Evolutionary conservation across 768 basidiomycete genomes (phyloP).

Genomic region (Trametes villosa): DNA sequence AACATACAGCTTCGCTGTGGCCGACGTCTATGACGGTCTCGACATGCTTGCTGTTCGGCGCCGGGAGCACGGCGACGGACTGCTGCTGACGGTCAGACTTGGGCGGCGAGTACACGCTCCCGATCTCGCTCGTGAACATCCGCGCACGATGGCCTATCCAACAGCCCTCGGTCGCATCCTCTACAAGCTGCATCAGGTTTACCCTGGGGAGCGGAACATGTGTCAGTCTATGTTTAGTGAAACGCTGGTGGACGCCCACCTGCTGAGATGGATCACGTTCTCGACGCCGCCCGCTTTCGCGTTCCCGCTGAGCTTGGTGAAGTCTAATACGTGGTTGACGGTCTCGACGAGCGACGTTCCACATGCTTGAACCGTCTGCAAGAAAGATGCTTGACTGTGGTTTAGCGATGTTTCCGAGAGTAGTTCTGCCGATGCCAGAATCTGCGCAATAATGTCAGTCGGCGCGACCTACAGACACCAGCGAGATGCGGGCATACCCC

Average conservation of each 20-base stretch:
- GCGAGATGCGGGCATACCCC: constrained; percentile 55
- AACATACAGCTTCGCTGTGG: constrained; percentile 63
- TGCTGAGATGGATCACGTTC: constrained; percentile 70
- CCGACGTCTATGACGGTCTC: constrained; percentile 92
- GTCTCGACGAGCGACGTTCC: constrained; percentile 96
- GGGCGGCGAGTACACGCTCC: constrained; percentile 91
- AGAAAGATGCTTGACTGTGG: constrained; percentile 81
- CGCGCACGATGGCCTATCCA: constrained; percentile 93
- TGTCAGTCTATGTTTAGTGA: neutral
- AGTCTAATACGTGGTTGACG: constrained; percentile 95
- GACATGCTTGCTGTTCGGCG: constrained; percentile 54
- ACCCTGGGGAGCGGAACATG: constrained; percentile 43
- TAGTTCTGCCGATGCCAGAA: constrained; percentile 91
- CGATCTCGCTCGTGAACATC: constrained; percentile 77
- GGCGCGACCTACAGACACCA: neutral
- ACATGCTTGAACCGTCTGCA: constrained; percentile 93
- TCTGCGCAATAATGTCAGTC: constrained; percentile 47
- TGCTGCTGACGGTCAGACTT: constrained; percentile 48
- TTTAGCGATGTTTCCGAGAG: constrained; percentile 82
- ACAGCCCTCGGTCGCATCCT: constrained; percentile 90
- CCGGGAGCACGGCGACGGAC: constrained; percentile 39
- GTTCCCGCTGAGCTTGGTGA: constrained; percentile 91
- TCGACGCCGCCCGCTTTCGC: constrained; percentile 78
- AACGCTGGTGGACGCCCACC: constrained; percentile 45
- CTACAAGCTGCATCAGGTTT: constrained; percentile 80